These are phyloP conservation scores for Aspergillus latus DNA, from an alignment of 2,329 filamentous ascomycete species.

Conservation along the genomic window DNA sequence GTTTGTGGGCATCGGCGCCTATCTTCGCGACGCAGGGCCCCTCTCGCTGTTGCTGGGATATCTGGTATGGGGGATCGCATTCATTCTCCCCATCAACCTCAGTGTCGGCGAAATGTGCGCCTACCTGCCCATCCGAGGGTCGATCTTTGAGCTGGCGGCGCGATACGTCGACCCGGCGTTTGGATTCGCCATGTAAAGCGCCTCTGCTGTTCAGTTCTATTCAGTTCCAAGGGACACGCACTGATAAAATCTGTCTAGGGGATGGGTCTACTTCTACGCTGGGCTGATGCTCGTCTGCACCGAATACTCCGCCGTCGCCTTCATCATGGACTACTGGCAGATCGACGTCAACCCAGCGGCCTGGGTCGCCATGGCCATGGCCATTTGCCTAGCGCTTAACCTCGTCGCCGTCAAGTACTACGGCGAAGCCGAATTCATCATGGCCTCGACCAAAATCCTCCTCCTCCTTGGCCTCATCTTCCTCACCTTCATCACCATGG, in stretches of 20 bases:
- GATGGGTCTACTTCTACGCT: conserved; percentile 49
- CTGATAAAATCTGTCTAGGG: conserved; percentile 18
- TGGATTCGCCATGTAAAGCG: conserved; percentile 39
- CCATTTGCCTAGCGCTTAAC: conserved; percentile 58
- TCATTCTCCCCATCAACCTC: conserved; percentile 34
- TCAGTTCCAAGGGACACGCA: background rate
- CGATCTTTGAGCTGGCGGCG: conserved; percentile 49
- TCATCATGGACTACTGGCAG: conserved; percentile 49
- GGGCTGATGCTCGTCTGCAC: conserved; percentile 48
- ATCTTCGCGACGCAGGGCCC: conserved; percentile 35
- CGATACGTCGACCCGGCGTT: conserved; percentile 51
- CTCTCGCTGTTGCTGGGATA: conserved; percentile 38
- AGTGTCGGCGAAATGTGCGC: conserved; percentile 33
- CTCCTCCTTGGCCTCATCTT: conserved; percentile 67
- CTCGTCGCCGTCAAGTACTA: conserved; percentile 69
- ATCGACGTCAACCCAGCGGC: conserved; percentile 43
- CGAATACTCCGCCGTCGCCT: conserved; percentile 48
- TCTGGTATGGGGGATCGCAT: conserved; percentile 34
- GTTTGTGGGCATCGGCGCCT: conserved; percentile 38
- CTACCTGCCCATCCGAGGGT: conserved; percentile 45
- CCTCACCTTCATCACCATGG: conserved; percentile 77
- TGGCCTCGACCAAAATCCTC: conserved; percentile 67
- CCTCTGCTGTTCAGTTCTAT: no score
- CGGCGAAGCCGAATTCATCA: conserved; percentile 71
- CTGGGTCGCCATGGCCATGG: conserved; percentile 44